Base-by-base conservation (phyloP, 768 basidiomycete genomes). In the Boletus barrowsii region DNA sequence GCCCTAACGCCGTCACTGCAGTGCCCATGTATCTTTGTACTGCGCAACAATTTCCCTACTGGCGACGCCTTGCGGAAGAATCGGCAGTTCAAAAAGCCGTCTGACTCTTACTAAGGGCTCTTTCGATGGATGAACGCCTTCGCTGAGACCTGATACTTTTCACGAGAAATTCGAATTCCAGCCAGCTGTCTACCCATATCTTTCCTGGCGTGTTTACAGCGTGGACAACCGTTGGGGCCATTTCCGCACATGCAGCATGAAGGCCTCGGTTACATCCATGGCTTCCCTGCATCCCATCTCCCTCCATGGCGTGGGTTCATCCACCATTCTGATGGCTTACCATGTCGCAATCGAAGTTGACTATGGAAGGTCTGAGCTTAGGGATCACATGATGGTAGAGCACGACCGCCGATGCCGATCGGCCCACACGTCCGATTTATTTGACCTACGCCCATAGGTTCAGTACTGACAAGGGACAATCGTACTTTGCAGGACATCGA, bases 321-420 rank as follows among this genome's bases (percentile, higher is more conserved):
- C 35, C 30, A 22, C 26, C 10, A 10, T n/a, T 35, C 5, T 30
- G 29, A 47, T 26, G 30, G 22, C 22, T 37, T 18, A 56, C 30
- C 5, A 24, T 18, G 6, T 33, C 14, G 32, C 30, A 8, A 24
- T 17, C 29, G 29, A 15, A 8, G n/a, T 20, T 9, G 39, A 26
- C 11, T 8, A 33, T 40, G 3, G 26, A 39, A 40, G 32, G 29
- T 24, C 24, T 24, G 24, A 17, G 33, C 54, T 26, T 41, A 40
- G n/a, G 17, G 22, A 33, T 24, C 42, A 32, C 47, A 49, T 30
- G 36, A 47, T 42, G 55, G 41, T 18, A 42, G 46, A 42, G 30
- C 47, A 49, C 35, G 17, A 42, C 32, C 49, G 11, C 62, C 53
- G 49, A 64, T 61, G 62, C 63, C 58, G 61, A 52, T 51, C 63